Base-by-base conservation (phyloP, 305 asterid genomes). In the Fraxinus sp. region DNA sequence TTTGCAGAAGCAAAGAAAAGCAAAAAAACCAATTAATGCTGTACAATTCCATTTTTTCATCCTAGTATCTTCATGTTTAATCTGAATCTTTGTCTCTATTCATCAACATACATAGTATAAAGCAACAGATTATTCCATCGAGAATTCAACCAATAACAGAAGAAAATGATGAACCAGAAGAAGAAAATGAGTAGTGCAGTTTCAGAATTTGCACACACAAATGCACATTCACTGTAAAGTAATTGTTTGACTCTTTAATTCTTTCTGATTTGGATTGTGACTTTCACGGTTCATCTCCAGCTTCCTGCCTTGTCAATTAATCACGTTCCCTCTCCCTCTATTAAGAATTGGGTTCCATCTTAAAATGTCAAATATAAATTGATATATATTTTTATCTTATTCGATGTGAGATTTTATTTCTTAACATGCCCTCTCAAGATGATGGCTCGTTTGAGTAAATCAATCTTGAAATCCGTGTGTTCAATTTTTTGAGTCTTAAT, bases 231-330 rank as follows among this genome's bases (percentile, higher is more conserved):
- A 87, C 90, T 91, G 91, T 90, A 83, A 83, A 88, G 86, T 68
- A 77, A 79, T 84, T 84, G 97, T 93, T 94, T 30, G 98, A 94
- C 98, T 89, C 89, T 87, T 82, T 79, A 26, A 24, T 77, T 83
- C 77, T 57, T 79, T 80, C 43, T 80, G 80, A 77, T 81, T 87
- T 85, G 33, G 92, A 91, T 92, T 88, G 88, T 82, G 94, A 88
- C 93, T 79, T 89, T 86, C 89, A 89, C 88, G 89, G 91, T 81
- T 90, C 89, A 35, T 86, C 86, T 90, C 92, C 79, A 85, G 85
- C 89, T 92, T 84, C 91, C 89, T 89, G 91, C 92, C 93, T 89
- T 85, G 73, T 92, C 94, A 88, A 86, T 90, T 90, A 79, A 79
- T 92, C 92, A 78, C 88, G 14, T 74, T 20, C 82, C 84, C 80